These are phyloP conservation scores for Pistacia integerrima DNA, from an alignment of 345 rosid genomes.

Conservation along the genomic window DNA sequence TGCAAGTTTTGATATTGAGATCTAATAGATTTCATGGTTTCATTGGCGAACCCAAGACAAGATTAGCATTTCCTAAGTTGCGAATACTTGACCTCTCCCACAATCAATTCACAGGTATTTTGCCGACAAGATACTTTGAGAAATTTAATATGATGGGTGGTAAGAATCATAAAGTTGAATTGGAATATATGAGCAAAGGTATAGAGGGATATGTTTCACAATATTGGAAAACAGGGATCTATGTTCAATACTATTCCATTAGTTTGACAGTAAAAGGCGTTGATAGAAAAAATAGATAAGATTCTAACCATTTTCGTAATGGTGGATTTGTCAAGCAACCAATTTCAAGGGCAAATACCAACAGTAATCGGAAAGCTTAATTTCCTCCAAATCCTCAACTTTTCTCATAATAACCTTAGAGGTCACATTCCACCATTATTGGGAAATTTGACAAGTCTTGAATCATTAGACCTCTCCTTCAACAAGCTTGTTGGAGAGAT, in stretches of 20 bases:
- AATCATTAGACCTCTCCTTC: neutral
- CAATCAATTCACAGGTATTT: no score
- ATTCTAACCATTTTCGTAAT: neutral
- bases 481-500: no score
- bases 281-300: neutral
- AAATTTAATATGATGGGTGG: no score
- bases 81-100: neutral
- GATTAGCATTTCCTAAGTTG: no score
- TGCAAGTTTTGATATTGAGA: conserved; percentile 11
- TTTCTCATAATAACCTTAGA: neutral
- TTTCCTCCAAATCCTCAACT: neutral
- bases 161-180: neutral
- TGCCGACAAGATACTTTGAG: neutral
- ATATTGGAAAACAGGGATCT: no score
- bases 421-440: conserved; percentile 13
- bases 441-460: neutral
- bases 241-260: neutral
- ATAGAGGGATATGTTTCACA: no score
- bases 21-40: conserved; percentile 1
- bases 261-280: neutral
- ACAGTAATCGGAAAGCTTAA: neutral
- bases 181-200: neutral
- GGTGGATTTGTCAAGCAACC: conserved; percentile 13
- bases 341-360: conserved; percentile 11
- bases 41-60: neutral